A percentile compares a stretch with the other conserved stretches of the same genome.
Evolutionary conservation across 805 yeast species (phyloP).

Genomic region (Saccharomycopsis olivae): DNA sequence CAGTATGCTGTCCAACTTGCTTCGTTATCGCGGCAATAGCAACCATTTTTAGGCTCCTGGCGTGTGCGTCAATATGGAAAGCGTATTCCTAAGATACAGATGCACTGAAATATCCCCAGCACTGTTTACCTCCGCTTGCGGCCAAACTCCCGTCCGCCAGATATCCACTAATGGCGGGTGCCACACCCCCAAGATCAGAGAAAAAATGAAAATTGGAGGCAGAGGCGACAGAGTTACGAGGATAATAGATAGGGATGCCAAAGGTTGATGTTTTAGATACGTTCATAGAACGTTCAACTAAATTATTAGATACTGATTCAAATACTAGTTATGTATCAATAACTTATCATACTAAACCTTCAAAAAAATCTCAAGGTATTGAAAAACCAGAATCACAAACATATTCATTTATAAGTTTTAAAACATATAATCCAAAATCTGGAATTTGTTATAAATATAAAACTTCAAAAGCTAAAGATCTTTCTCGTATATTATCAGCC

Average conservation of each 20-base stretch:
- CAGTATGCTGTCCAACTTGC: too few relatives aligned
- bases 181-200: too few relatives aligned
- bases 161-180: too few relatives aligned
- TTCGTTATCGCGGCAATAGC: too few relatives aligned
- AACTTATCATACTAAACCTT: constrained; percentile 26
- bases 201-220: too few relatives aligned
- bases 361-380: constrained; percentile 5
- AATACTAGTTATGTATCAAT: constrained; percentile 24
- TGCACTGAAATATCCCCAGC: too few relatives aligned
- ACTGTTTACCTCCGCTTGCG: too few relatives aligned
- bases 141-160: too few relatives aligned
- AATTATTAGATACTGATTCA: constrained; percentile 24
- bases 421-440: constrained; percentile 52
- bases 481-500: constrained; percentile 60
- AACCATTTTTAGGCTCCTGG: too few relatives aligned
- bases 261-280: constrained; percentile 23
- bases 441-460: constrained; percentile 51
- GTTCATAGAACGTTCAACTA: constrained; percentile 24
- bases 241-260: constrained; percentile 17
- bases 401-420: constrained; percentile 36
- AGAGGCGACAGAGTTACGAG: too few relatives aligned
- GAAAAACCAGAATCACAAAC: constrained; percentile 19
- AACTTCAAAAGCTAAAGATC: constrained; percentile 59
- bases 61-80: too few relatives aligned
- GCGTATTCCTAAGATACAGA: too few relatives aligned